Conservation (phyloP, 768 basidiomycete genomes). For the Termitomyces sp. region DNA sequence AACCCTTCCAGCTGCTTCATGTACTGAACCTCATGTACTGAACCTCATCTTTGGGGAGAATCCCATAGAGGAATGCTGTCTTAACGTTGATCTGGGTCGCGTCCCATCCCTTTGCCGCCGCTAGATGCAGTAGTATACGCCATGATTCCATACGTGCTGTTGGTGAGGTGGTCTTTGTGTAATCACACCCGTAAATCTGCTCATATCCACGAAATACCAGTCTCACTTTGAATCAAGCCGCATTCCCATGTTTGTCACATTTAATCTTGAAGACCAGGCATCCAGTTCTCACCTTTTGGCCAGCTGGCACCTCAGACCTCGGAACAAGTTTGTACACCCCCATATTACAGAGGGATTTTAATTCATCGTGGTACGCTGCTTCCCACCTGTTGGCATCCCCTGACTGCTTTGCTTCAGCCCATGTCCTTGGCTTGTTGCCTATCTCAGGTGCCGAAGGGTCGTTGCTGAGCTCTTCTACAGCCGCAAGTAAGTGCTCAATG, state of each 20-base stretch:
- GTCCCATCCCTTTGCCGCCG: slow-evolving; percentile 19
- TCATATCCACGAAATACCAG: slow-evolving; percentile 33
- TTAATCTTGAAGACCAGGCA: slow-evolving; percentile 20
- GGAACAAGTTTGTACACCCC: slow-evolving; percentile 8
- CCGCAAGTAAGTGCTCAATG: background rate
- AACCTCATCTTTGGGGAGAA: slow-evolving; percentile 18
- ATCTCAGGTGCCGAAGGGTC: background rate
- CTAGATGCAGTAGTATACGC: slow-evolving; percentile 25
- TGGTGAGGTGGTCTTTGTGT: background rate
- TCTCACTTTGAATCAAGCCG: slow-evolving; percentile 26
- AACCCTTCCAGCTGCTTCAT: slow-evolving; percentile 31
- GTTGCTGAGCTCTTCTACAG: background rate
- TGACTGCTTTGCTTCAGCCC: background rate
- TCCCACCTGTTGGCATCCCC: background rate
- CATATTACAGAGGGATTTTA: background rate
- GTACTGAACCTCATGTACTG: slow-evolving; percentile 29
- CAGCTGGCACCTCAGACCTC: background rate
- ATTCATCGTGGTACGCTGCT: background rate
- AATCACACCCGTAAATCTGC: slow-evolving; percentile 12
- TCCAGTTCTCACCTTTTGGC: background rate
- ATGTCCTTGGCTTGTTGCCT: background rate
- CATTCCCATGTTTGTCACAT: slow-evolving; percentile 20
- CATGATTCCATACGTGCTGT: slow-evolving; percentile 16
- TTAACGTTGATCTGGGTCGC: slow-evolving; percentile 31
- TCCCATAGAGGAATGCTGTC: slow-evolving; percentile 17